phyloP scores from a whole-genome alignment of 2,329 filamentous ascomycete genomes.

The Helotiales sp. region DNA sequence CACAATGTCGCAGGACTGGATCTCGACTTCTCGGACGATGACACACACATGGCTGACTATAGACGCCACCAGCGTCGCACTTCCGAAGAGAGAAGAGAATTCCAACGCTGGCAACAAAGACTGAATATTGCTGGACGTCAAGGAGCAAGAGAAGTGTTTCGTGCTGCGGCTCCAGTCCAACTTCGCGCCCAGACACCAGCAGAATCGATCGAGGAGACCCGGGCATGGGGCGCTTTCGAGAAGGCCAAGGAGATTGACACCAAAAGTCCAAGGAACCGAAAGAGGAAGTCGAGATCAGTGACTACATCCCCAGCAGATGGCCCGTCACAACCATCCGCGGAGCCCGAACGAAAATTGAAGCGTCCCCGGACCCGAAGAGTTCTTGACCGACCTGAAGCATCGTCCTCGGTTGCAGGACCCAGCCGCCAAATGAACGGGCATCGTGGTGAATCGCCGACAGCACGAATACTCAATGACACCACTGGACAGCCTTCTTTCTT shows the following conservation, averaged over 20 bases:
- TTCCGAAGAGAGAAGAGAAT: conserved; percentile 55
- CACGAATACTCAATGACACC: conserved; percentile 34
- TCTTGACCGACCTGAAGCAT: conserved; percentile 46
- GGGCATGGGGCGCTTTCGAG: conserved; percentile 89
- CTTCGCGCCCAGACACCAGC: conserved; percentile 59
- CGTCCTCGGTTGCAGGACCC: conserved; percentile 35
- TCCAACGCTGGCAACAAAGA: conserved; percentile 77
- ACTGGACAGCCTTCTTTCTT: conserved; percentile 73
- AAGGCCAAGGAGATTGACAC: conserved; percentile 72
- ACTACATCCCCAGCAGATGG: conserved; percentile 71
- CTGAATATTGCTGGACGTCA: conserved; percentile 79
- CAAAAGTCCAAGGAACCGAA: conserved; percentile 55
- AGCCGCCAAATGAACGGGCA: conserved; percentile 33
- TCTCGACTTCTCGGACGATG: conserved; percentile 81
- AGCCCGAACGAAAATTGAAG: conserved; percentile 83
- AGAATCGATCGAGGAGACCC: conserved; percentile 74
- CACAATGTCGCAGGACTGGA: conserved; percentile 73
- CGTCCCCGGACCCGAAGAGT: conserved; percentile 77
- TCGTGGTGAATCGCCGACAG: conserved; percentile 15
- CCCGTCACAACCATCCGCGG: conserved; percentile 51
- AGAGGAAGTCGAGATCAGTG: conserved; percentile 71
- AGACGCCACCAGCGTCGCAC: conserved; percentile 54
- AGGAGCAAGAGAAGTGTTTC: conserved; percentile 72
- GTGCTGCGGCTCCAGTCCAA: conserved; percentile 63
- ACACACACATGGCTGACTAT: conserved; percentile 50